Base-by-base conservation (phyloP, 345 rosid genomes). In the Arabidopsis arenosa region DNA sequence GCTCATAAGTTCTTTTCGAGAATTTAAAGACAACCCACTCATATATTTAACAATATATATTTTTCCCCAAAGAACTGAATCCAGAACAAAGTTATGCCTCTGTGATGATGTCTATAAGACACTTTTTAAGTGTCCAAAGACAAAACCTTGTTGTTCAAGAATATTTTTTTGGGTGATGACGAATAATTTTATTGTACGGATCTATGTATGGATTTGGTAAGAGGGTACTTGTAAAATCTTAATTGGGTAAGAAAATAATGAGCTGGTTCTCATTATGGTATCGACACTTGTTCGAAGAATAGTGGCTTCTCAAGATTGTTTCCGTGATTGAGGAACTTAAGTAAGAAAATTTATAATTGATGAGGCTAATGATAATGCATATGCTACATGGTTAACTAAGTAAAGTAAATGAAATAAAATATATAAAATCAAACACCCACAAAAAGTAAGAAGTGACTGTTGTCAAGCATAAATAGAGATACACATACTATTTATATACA, bases 111-210 rank as follows among this genome's bases (percentile, higher is more conserved):
- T 63, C 60, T 48, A 5, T 39, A 12, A 26, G 8, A 36, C 41
- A 32, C 66, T 63, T 55, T 71, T 39, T 28, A 71, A 71, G 76
- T 37, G 76, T 65, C 40, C 49, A 49, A 64, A 48, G 61, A 64
- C 73, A 71, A 64, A 77, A 39, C 63, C 63, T 52, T 76, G 80
- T 69, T 71, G 76, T 71, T 56, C 62, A 57, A 12, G 76, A 77
- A 77, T 77, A 76, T 62, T 52, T 67, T 66, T 61, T 70, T 28
- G 57, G 33, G 76, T 71, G 60, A 64, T 57, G 72, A 77, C 70
- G 54, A 70, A 71, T 77, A 64, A 37, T 63, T 39, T 48, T 57
- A 71, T 77, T 3, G 73, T 71, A 77, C 80, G 80, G 76, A 77
- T 71, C 76, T 57, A 70, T 56, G 67, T 71, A 53, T 76, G 65